Percentiles rank a stretch among this genome's conserved stretches.
Conservation (phyloP, 352 stramenopile species). For the Globisporangium apiculatum region DNA sequence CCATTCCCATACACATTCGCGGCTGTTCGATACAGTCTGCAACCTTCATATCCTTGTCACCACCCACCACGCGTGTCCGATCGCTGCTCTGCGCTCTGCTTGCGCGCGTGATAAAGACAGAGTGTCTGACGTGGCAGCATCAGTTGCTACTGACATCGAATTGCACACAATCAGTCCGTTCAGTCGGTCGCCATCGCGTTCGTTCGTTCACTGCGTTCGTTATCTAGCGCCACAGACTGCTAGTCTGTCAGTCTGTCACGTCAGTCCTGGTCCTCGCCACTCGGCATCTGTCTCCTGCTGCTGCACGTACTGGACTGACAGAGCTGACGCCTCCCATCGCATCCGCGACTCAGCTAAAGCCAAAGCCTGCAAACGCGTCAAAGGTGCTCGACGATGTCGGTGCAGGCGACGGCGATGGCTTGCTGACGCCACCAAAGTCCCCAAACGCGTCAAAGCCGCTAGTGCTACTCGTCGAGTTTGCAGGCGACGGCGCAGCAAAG, state of each 20-base stretch:
- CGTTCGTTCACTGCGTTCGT: background rate
- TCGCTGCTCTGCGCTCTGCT: too few species aligned
- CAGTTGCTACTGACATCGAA: too few species aligned
- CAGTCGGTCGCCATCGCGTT: background rate
- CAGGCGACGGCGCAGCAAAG: slow-evolving; percentile 4
- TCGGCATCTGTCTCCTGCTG: background rate
- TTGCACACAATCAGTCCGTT: too few species aligned
- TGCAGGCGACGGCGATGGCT: background rate
- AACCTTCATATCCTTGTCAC: too few species aligned
- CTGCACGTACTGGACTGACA: too few species aligned
- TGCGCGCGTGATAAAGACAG: too few species aligned
- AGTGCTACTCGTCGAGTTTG: slow-evolving; percentile 4
- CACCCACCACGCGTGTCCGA: too few species aligned
- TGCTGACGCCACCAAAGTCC: slow-evolving; percentile 16
- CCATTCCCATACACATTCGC: too few species aligned
- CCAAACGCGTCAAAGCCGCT: slow-evolving; percentile 13
- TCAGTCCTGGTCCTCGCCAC: background rate
- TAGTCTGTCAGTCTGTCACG: background rate
- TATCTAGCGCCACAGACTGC: too few species aligned
- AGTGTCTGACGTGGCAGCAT: too few species aligned
- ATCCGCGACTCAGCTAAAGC: slow-evolving; percentile 14
- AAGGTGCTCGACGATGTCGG: slow-evolving; percentile 7
- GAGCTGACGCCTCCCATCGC: too few species aligned
- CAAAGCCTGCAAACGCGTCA: slow-evolving; percentile 13
- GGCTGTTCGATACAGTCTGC: too few species aligned